Percentiles rank a stretch among this genome's conserved stretches.
phyloP scores from a whole-genome alignment of 2,329 filamentous ascomycete species.

The Aspergillus calidoustus region DNA sequence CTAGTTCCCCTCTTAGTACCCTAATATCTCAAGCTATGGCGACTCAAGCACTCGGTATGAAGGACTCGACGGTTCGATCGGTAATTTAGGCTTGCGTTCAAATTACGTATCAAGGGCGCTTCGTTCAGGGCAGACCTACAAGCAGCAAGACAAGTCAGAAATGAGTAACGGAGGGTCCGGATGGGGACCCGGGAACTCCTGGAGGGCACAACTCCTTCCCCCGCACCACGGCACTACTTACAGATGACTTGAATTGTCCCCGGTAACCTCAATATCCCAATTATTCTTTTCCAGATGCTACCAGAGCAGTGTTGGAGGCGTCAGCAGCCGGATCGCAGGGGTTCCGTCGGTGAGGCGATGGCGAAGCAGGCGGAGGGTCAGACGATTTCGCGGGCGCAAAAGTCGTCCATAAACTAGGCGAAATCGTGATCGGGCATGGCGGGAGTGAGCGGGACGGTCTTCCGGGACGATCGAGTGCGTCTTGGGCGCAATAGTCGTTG shows the following conservation, averaged over 20 bases:
- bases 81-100: not conserved
- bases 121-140: not conserved
- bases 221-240: conserved; percentile 12
- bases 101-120: not conserved
- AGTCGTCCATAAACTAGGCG: conserved; percentile 21
- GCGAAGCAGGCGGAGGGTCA: conserved; percentile 25
- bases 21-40: not conserved
- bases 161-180: conserved; percentile 15
- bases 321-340: conserved; percentile 18
- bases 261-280: not conserved
- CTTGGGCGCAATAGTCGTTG: conserved; percentile 7
- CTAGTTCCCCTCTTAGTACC: not conserved
- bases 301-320: conserved; percentile 1
- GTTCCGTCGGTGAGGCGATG: conserved; percentile 24
- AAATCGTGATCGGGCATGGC: conserved; percentile 18
- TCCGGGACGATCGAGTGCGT: conserved; percentile 15
- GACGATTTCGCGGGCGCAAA: conserved; percentile 24
- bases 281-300: not conserved
- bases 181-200: conserved; percentile 21
- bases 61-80: not conserved
- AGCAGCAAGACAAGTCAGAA: conserved; percentile 10
- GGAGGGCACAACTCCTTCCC: conserved; percentile 7
- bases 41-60: not conserved
- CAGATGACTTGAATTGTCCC: not conserved
- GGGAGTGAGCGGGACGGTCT: conserved; percentile 15